Percentiles rank a stretch among this genome's conserved stretches.
phyloP scores from a whole-genome alignment of 2,329 filamentous ascomycete species.

The Cryphonectria nitschkei region DNA sequence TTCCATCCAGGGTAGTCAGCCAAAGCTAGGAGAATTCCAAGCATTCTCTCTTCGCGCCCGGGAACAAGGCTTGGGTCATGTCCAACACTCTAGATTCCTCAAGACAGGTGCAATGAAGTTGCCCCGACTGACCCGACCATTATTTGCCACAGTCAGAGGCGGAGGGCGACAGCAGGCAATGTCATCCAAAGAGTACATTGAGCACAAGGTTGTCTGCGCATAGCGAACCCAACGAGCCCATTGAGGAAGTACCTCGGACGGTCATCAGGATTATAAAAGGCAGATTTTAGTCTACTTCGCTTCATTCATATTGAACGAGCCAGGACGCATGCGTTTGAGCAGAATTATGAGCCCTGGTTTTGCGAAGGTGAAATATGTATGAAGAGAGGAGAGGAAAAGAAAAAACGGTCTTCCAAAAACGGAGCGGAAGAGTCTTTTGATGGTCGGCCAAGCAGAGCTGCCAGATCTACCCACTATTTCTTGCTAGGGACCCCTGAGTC shows the following conservation, averaged over 20 bases:
- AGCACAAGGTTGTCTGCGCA: conserved; percentile 19
- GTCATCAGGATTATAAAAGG: conserved; percentile 30
- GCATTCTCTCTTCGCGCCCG: neutral
- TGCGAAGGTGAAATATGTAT: conserved; percentile 54
- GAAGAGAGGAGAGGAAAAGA: conserved; percentile 45
- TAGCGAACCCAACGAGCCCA: conserved; percentile 32
- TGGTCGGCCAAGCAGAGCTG: neutral
- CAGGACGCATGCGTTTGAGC: conserved; percentile 36
- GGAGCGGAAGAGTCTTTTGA: conserved; percentile 5
- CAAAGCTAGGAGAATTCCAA: neutral
- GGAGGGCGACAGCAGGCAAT: neutral
- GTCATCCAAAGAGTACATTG: neutral
- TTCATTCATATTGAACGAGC: conserved; percentile 25
- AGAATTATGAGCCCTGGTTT: conserved; percentile 38
- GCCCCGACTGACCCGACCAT: conserved; percentile 20
- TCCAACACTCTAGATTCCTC: neutral
- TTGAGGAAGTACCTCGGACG: conserved; percentile 24
- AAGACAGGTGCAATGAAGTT: conserved; percentile 18
- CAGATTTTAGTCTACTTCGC: conserved; percentile 28
- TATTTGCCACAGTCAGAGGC: neutral
- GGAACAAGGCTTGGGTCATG: neutral
- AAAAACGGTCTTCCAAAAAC: neutral
- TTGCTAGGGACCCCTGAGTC: neutral
- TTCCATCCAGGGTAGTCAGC: neutral
- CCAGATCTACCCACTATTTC: conserved; percentile 2